These are phyloP conservation scores for Ulota crispa DNA, from an alignment of 225 moss, liverwort and hornwort species.

Conservation along the genomic window DNA sequence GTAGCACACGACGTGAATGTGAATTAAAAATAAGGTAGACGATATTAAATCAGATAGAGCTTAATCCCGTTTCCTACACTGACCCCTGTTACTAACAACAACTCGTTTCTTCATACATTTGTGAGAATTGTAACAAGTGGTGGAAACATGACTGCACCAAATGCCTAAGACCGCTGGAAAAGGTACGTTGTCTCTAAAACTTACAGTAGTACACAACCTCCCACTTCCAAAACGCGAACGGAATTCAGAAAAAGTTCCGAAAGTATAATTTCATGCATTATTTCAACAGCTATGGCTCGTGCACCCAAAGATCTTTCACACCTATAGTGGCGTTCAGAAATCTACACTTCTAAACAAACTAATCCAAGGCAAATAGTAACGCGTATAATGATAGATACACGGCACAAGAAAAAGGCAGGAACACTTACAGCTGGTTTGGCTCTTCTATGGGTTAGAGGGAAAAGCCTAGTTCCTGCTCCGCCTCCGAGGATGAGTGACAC, in stretches of 20 bases:
- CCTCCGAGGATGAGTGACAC: slow-evolving; percentile 58
- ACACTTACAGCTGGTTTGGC: slow-evolving; percentile 56
- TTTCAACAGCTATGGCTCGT: not conserved
- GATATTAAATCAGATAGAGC: not conserved
- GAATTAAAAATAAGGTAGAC: not conserved
- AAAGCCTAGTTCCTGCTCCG: slow-evolving; percentile 59
- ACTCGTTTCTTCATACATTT: not conserved
- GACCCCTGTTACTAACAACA: not conserved
- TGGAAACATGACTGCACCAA: not conserved
- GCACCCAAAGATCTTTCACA: not conserved
- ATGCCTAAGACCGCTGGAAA: not conserved
- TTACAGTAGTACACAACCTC: not conserved
- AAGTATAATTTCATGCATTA: not conserved
- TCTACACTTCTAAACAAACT: not conserved
- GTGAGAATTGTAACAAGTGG: not conserved
- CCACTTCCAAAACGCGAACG: not conserved
- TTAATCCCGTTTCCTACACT: not conserved
- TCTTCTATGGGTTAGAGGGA: slow-evolving; percentile 52
- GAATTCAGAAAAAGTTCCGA: not conserved
- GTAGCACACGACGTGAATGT: not conserved
- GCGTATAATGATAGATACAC: not conserved
- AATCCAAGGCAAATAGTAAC: not conserved
- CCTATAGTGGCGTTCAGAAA: not conserved
- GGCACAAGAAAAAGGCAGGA: not conserved
- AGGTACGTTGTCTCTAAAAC: not conserved